These are phyloP conservation scores for Hypoxylon cercidicola DNA, from an alignment of 495 filamentous ascomycete species.

Conservation along the genomic window DNA sequence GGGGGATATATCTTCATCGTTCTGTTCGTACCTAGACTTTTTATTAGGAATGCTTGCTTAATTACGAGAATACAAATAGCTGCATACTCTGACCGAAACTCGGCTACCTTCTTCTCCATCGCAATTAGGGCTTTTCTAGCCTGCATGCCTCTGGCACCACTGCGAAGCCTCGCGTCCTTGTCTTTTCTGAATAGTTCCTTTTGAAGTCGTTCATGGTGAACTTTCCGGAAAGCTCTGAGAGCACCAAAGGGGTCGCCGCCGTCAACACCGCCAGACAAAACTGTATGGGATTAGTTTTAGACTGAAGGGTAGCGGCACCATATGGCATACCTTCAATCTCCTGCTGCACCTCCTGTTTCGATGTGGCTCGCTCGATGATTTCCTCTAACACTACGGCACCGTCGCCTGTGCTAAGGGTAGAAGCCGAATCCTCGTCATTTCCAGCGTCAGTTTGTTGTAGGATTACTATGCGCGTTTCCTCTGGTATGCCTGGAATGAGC, in stretches of 20 bases:
- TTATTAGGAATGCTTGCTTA: neutral
- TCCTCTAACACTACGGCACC: conserved; percentile 67
- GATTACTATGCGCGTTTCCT: conserved; percentile 71
- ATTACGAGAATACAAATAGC: neutral
- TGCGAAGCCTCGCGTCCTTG: conserved; percentile 76
- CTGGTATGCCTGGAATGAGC: conserved; percentile 80
- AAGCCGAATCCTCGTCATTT: conserved; percentile 41
- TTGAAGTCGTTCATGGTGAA: conserved; percentile 67
- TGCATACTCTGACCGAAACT: conserved; percentile 62
- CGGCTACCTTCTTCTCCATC: conserved; percentile 69
- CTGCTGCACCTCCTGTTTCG: conserved; percentile 65
- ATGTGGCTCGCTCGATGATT: conserved; percentile 72
- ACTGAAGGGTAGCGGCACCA: neutral
- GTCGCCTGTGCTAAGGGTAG: neutral
- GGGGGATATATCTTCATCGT: conserved; percentile 63
- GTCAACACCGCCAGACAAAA: conserved; percentile 50
- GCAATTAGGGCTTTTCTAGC: conserved; percentile 75
- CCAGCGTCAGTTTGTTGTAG: conserved; percentile 72
- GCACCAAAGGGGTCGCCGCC: conserved; percentile 63
- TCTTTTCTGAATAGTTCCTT: conserved; percentile 72
- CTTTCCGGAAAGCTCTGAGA: conserved; percentile 66
- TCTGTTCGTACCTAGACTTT: conserved; percentile 59
- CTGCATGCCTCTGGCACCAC: conserved; percentile 75
- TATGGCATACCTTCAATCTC: conserved; percentile 65
- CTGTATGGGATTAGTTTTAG: conserved; percentile 56